Evolutionary conservation across 1,139 yeast genomes (phyloP).

Genomic region (Groenewaldozyma auringiensis): DNA sequence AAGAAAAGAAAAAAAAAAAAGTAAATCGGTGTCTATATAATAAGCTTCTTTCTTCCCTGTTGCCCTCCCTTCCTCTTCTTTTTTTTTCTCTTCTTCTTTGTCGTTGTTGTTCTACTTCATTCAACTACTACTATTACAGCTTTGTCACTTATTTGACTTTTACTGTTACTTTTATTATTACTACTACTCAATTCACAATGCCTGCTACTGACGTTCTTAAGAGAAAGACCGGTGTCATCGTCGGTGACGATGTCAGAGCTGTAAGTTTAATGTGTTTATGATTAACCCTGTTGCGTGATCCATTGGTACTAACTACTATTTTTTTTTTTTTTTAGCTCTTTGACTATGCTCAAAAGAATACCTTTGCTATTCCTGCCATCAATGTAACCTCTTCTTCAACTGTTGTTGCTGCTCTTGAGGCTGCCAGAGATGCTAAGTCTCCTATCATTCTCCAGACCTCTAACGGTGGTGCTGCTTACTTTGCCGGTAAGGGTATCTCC

Average conservation of each 20-base stretch:
- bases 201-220: slow-evolving; percentile 56
- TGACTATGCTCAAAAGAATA: slow-evolving; percentile 87
- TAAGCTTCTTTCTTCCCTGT: neutral
- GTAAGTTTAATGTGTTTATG: slow-evolving; percentile 16
- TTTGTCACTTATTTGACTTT: no score
- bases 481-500: slow-evolving; percentile 98
- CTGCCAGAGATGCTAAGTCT: slow-evolving; percentile 92
- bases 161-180: no score
- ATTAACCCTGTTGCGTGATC: neutral
- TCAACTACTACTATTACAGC: neutral
- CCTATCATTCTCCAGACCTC: slow-evolving; percentile 97
- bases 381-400: slow-evolving; percentile 97
- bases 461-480: slow-evolving; percentile 99
- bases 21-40: neutral
- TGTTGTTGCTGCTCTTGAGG: slow-evolving; percentile 94
- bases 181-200: neutral
- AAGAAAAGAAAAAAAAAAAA: neutral
- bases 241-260: slow-evolving; percentile 90
- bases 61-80: neutral
- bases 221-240: slow-evolving; percentile 95
- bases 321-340: slow-evolving; percentile 49
- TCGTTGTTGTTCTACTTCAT: neutral
- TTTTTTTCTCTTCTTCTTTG: neutral
- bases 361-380: slow-evolving; percentile 97
- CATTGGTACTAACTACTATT: neutral